Conservation (phyloP, 179 eudicot species). For the Beta macrorhiza region DNA sequence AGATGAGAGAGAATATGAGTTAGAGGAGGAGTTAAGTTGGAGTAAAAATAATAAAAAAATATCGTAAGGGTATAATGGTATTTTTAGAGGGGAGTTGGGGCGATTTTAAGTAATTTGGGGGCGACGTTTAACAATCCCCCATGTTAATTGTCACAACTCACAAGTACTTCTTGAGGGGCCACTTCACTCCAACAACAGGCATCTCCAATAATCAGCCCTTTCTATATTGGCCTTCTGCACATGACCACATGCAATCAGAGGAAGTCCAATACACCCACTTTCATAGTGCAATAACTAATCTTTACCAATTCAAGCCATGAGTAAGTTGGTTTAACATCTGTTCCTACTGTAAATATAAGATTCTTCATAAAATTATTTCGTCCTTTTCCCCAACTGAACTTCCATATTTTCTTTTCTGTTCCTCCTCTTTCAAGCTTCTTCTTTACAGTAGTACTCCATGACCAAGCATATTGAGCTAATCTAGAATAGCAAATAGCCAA, state of each 20-base stretch:
- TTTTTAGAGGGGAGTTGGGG: too few species aligned
- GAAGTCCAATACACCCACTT: neutral
- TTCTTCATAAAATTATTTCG: neutral
- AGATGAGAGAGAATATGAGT: too few species aligned
- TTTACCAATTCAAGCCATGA: conserved; percentile 1
- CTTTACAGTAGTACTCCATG: neutral
- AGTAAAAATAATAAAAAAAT: too few species aligned
- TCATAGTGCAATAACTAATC: neutral
- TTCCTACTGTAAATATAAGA: neutral
- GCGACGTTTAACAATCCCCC: too few species aligned
- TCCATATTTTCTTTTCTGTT: too few species aligned
- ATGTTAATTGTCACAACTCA: neutral
- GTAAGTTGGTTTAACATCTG: neutral
- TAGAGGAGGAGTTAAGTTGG: too few species aligned
- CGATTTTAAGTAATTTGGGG: too few species aligned
- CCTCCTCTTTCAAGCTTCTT: neutral
- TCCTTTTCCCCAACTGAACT: neutral
- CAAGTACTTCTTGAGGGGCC: neutral
- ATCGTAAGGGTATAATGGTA: too few species aligned
- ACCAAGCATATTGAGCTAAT: neutral
- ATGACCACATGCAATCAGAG: conserved; percentile 3
- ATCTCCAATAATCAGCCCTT: neutral
- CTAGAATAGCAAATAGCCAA: neutral
- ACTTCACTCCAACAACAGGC: conserved; percentile 3
- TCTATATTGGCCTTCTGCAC: neutral